Evolutionary conservation across 768 basidiomycete genomes (phyloP).

Genomic region (Boletus coccyginus): DNA sequence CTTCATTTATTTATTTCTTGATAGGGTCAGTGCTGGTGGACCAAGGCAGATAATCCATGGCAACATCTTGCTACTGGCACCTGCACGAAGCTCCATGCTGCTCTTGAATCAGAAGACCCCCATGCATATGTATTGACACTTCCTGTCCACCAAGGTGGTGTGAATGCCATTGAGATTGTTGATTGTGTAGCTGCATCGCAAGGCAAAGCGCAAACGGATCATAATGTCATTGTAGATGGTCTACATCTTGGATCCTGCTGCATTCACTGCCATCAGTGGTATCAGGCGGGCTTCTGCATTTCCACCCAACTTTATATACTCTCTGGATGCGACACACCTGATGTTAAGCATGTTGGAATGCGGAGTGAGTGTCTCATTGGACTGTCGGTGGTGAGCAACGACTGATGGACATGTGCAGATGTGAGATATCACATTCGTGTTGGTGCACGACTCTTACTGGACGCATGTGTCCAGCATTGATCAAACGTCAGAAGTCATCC

Average conservation of each 20-base stretch:
- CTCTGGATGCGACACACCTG: no score
- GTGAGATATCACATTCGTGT: constrained; percentile 79
- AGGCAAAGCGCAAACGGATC: no score
- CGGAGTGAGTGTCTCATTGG: no score
- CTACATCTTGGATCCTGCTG: no score
- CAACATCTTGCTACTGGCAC: constrained; percentile 84
- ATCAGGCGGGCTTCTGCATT: no score
- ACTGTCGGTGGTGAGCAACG: no score
- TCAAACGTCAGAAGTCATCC: constrained; percentile 83
- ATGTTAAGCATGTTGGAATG: no score
- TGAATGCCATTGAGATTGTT: constrained; percentile 93
- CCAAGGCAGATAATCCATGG: constrained; percentile 92
- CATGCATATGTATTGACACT: constrained; percentile 59
- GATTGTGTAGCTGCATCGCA: no score
- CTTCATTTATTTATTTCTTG: constrained; percentile 1
- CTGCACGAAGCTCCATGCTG: constrained; percentile 83
- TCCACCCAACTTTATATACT: no score
- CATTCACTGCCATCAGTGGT: no score
- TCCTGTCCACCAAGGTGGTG: constrained; percentile 97
- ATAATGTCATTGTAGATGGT: no score
- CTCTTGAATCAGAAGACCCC: constrained; percentile 67
- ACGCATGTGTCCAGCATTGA: constrained; percentile 89
- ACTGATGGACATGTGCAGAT: no score
- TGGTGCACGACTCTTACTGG: constrained; percentile 99
- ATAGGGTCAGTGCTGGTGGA: constrained; percentile 85